Percentiles rank a stretch among this genome's conserved stretches.
phyloP scores from a whole-genome alignment of 2,329 filamentous ascomycete species.

The Torrubiella hemipterigena region DNA sequence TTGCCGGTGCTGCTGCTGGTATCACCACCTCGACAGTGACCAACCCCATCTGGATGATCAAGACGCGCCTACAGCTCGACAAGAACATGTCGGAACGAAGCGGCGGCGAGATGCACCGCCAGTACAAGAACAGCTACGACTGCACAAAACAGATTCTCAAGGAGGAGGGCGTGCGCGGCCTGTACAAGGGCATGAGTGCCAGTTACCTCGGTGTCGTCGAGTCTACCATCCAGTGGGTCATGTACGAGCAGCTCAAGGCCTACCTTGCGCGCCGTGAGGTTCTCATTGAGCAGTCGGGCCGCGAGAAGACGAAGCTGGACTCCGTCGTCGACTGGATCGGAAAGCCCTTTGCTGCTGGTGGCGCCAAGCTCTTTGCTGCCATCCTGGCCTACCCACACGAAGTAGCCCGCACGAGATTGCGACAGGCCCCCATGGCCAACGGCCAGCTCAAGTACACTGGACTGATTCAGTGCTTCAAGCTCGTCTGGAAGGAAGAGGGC shows the following conservation, averaged over 20 bases:
- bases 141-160: slow-evolving; percentile 73
- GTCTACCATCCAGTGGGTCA: slow-evolving; percentile 82
- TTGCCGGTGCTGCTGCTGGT: slow-evolving; percentile 65
- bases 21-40: slow-evolving; percentile 82
- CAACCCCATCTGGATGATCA: slow-evolving; percentile 94
- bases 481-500: slow-evolving; percentile 82
- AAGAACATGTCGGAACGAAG: slow-evolving; percentile 61
- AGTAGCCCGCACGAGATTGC: slow-evolving; percentile 71
- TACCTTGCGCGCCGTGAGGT: slow-evolving; percentile 54
- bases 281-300: slow-evolving; percentile 42
- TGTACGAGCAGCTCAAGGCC: slow-evolving; percentile 87
- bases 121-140: slow-evolving; percentile 80
- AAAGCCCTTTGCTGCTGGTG: slow-evolving; percentile 66
- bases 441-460: slow-evolving; percentile 78
- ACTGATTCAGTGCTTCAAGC: slow-evolving; percentile 74
- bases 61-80: slow-evolving; percentile 85
- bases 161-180: slow-evolving; percentile 65
- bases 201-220: slow-evolving; percentile 87
- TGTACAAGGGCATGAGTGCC: slow-evolving; percentile 85
- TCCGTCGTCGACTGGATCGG: slow-evolving; percentile 66
- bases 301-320: slow-evolving; percentile 59
- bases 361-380: slow-evolving; percentile 76
- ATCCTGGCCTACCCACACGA: slow-evolving; percentile 87
- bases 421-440: slow-evolving; percentile 66
- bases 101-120: slow-evolving; percentile 41